Base-by-base conservation (phyloP, 768 basidiomycete genomes). In the Phaffia tasmanica region DNA sequence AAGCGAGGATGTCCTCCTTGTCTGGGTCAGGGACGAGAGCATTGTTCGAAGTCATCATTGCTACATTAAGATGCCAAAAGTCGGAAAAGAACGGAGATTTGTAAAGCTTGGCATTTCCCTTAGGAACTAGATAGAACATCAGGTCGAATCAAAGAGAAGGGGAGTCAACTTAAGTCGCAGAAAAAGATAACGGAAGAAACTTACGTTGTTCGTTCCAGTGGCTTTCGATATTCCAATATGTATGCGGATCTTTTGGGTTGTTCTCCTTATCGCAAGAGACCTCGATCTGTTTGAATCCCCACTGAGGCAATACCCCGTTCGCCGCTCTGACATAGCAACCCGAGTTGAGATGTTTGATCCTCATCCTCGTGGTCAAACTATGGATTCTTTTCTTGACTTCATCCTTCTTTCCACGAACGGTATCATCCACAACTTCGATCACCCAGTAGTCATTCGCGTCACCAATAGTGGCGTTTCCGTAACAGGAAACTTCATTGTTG, bases 41-140 rank as follows among this genome's bases (percentile, higher is more conserved):
- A 74, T 99, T 99, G 79, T 99, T 99, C 5, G 95, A 97, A 0
- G 94, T 95, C 89, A 93, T 92, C 95, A 99, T 99, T 9, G 93
- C 95, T 29, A 99, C 90, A 73, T 99, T 99, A 65, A 99, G 83
- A 75, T 99, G 94, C 86, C 90, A 93, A 77, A 99, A 99, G 78
- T 99, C 94, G 61, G 88, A 85, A 56, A 94, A 78, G 82, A 99
- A 99, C 0, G 94, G 87, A 1, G 94, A 94, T 49, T 79, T 81
- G 79, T 94, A 95, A 65, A 85, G 83, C 73, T 88, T 92, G 68
- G 82, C 81, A 50, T 94, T 81, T 1, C 88, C 94, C 3, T 83
- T 72, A 15, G 92, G 90, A 14, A 99, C 89, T 95, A 72, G 35
- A 48, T 48, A 25, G 18, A 69, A 19, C 3, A 64, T 62, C 9